phyloP scores from a whole-genome alignment of 2,329 filamentous ascomycete species.

The Monosporascus cannonballus region DNA sequence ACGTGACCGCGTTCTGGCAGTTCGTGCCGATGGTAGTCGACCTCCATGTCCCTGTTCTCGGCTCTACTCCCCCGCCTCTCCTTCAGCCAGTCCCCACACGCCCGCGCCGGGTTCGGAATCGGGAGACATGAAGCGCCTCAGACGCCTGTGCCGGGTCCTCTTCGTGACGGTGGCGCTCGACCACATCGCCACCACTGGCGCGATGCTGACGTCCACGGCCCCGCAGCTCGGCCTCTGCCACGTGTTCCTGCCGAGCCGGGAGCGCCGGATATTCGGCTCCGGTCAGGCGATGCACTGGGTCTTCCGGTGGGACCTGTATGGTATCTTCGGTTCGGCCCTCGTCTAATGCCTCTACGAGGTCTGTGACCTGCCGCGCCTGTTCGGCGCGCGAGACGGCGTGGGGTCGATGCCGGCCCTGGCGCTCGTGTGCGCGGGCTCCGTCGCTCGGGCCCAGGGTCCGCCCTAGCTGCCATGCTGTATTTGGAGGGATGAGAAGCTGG shows the following conservation, averaged over 20 bases:
- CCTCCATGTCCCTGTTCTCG: background rate
- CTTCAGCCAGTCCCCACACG: background rate
- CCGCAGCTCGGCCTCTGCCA: background rate
- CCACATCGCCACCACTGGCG: background rate
- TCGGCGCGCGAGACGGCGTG: background rate
- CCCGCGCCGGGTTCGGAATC: background rate
- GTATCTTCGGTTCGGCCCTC: conserved; percentile 1
- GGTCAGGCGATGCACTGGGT: conserved; percentile 3
- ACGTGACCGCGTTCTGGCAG: conserved; percentile 3
- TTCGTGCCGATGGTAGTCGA: background rate
- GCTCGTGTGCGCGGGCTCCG: background rate
- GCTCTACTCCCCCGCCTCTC: background rate
- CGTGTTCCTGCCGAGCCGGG: conserved; percentile 1
- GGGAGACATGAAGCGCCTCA: conserved; percentile 1
- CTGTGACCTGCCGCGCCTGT: background rate
- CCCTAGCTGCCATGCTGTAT: conserved; percentile 1
- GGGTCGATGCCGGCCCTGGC: background rate
- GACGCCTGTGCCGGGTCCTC: background rate
- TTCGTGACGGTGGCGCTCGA: background rate
- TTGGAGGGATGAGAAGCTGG: conserved; percentile 1
- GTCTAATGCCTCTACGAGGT: conserved; percentile 1
- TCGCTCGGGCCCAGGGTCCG: background rate
- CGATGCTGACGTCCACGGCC: background rate
- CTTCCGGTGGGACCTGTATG: conserved; percentile 4
- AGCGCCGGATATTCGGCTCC: background rate